Evolutionary conservation across 2,329 filamentous ascomycete genomes (phyloP), one percentile per base, ranked within the genome.

Genomic region (Sarocladium brachiariae): DNA sequence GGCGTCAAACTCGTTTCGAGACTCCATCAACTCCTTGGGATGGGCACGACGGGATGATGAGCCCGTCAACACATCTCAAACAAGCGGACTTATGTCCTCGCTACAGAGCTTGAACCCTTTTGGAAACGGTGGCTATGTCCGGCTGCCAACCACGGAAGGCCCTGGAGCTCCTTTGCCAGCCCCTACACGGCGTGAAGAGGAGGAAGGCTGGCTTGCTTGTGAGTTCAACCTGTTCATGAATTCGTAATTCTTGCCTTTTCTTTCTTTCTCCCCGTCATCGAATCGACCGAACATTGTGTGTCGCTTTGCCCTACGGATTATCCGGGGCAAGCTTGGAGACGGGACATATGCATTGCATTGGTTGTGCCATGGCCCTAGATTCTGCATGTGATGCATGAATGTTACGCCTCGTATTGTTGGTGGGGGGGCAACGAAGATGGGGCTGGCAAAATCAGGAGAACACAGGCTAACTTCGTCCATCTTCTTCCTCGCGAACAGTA

Each of bases 161-260:
- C 76, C 88, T 31, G 90, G 89, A 46, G 90, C 92, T 56, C 90
- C 91, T 57, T 73, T 96, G 47, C 92, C 92, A 49, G 90, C 90
- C 54, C 82, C 89, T 55, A 88, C 69, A 64, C 80, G 91, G 62
- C 83, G 91, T 60, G 91, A 96, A 65, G 93, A 97, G 69, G 92
- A 97, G 65, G 93, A 96, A 71, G 88, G 85, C 56, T 96, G 88
- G 83, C 91, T 96, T 81, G 85, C 87, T 63, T 76, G 93, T 99
- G 81, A 92, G 93, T 81, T 55, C 63, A 60, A 54, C 56, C 57
- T 51, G 56, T 52, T 54, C 55, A 57, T 59, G 56, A 64, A 30
- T 61, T 6, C 27, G 19, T 31, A 16, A 19, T n/a, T 7, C 23
- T 23, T 14, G 5, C 16, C 11, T 33, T 19, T 21, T 3, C 19